These are phyloP conservation scores for Nannochloris sp. DNA, from an alignment of 139 green algal genomes.

Conservation along the genomic window DNA sequence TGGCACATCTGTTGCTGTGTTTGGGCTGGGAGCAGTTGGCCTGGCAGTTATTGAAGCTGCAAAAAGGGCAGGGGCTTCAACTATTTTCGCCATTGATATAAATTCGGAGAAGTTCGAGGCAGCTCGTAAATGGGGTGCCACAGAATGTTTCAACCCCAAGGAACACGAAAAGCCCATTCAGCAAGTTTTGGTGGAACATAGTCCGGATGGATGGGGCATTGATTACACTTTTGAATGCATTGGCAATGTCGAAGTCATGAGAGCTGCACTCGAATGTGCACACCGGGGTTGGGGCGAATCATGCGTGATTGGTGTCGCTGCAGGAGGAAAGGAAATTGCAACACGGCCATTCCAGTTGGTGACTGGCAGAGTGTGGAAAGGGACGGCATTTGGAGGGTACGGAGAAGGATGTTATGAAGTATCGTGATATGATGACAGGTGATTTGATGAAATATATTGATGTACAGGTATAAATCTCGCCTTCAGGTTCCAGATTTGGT, in stretches of 20 bases:
- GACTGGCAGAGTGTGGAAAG: slow-evolving; percentile 82
- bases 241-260: slow-evolving; percentile 88
- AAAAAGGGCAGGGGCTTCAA: slow-evolving; percentile 54
- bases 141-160: slow-evolving; percentile 81
- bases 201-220: slow-evolving; percentile 70
- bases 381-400: slow-evolving; percentile 87
- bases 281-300: slow-evolving; percentile 80
- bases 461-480: slow-evolving; percentile 18
- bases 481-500: slow-evolving; percentile 82
- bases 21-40: slow-evolving; percentile 77
- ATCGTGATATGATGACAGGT: not conserved
- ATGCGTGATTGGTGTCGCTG: slow-evolving; percentile 57
- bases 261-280: slow-evolving; percentile 83
- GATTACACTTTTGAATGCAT: slow-evolving; percentile 96
- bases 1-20: slow-evolving; percentile 79
- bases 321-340: slow-evolving; percentile 36
- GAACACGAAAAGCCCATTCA: slow-evolving; percentile 66
- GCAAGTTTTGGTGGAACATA: slow-evolving; percentile 78
- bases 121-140: slow-evolving; percentile 76
- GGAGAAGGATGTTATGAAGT: slow-evolving; percentile 35
- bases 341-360: slow-evolving; percentile 93
- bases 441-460: not conserved
- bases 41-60: slow-evolving; percentile 83
- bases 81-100: slow-evolving; percentile 91
- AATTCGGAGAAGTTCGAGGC: slow-evolving; percentile 78